These are phyloP conservation scores for Cucumis cinereus DNA, from an alignment of 306 rosid species.

Conservation along the genomic window DNA sequence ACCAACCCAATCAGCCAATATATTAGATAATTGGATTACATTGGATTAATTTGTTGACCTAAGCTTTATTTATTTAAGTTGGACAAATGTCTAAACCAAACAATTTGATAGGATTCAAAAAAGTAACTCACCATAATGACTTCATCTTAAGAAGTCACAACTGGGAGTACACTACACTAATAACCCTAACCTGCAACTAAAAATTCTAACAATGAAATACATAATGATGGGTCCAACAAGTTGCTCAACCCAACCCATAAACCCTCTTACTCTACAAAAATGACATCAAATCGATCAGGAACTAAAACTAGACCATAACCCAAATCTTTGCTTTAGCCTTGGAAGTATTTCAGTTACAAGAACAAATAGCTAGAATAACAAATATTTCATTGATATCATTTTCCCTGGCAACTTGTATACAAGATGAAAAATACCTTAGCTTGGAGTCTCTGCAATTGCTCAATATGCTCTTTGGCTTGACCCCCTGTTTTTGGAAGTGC, in stretches of 20 bases:
- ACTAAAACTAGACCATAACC: background rate
- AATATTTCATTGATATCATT: background rate
- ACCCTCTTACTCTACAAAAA: background rate
- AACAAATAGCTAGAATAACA: background rate
- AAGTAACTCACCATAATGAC: background rate
- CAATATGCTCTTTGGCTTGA: constrained; percentile 53
- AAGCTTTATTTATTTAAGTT: background rate
- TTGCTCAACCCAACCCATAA: background rate
- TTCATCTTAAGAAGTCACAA: background rate
- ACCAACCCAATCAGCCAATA: background rate
- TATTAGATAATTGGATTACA: background rate
- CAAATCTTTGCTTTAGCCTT: background rate
- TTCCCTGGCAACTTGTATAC: background rate
- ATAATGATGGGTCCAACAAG: background rate
- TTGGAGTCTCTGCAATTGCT: constrained; percentile 49
- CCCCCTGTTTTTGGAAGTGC: constrained; percentile 19
- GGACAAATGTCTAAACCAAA: background rate
- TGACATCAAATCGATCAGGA: background rate
- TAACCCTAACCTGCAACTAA: background rate
- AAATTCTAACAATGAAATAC: background rate
- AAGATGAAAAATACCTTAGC: constrained; percentile 37
- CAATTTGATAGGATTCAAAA: background rate
- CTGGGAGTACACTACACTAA: background rate
- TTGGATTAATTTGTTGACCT: background rate
- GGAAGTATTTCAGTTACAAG: background rate